These are phyloP conservation scores for Ceratocystis huliohia DNA, from an alignment of 2,329 filamentous ascomycete species.

Conservation along the genomic window DNA sequence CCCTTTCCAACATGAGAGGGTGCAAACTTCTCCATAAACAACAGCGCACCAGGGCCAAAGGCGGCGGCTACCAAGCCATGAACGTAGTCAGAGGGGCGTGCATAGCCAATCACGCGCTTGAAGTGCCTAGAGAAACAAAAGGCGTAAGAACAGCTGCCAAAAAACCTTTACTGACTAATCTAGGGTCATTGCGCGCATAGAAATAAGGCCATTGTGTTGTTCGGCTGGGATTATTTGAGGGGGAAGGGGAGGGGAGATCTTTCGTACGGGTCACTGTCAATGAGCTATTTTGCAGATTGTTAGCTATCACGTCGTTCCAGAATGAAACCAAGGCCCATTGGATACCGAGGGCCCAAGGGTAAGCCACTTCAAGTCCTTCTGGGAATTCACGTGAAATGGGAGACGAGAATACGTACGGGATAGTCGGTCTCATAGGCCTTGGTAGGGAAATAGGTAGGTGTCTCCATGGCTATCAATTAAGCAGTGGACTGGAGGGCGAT, in stretches of 20 bases:
- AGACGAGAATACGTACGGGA: slow-evolving; percentile 50
- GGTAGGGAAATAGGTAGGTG: slow-evolving; percentile 31
- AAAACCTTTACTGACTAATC: too few relatives aligned
- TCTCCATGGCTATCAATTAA: slow-evolving; percentile 14
- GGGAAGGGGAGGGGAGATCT: not conserved
- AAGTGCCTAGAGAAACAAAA: slow-evolving; percentile 54
- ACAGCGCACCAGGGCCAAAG: slow-evolving; percentile 61
- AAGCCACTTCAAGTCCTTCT: not conserved
- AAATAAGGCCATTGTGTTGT: not conserved
- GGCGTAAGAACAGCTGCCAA: too few relatives aligned
- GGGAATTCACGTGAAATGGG: slow-evolving; percentile 22
- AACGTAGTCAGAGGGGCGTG: slow-evolving; percentile 70
- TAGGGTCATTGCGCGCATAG: too few relatives aligned
- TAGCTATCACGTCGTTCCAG: not conserved
- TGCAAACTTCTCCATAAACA: slow-evolving; percentile 68
- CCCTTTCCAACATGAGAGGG: slow-evolving; percentile 75
- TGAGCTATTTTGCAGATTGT: slow-evolving; percentile 52
- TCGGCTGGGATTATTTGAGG: not conserved
- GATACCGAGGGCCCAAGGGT: not conserved
- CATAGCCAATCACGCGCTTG: slow-evolving; percentile 78
- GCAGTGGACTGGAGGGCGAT: not conserved
- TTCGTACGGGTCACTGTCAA: slow-evolving; percentile 94
- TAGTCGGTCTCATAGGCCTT: slow-evolving; percentile 74
- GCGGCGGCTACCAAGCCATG: slow-evolving; percentile 55
- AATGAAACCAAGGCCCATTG: not conserved